phyloP scores from a whole-genome alignment of 1,139 yeast genomes.

The Yamadazyma blattariae region DNA sequence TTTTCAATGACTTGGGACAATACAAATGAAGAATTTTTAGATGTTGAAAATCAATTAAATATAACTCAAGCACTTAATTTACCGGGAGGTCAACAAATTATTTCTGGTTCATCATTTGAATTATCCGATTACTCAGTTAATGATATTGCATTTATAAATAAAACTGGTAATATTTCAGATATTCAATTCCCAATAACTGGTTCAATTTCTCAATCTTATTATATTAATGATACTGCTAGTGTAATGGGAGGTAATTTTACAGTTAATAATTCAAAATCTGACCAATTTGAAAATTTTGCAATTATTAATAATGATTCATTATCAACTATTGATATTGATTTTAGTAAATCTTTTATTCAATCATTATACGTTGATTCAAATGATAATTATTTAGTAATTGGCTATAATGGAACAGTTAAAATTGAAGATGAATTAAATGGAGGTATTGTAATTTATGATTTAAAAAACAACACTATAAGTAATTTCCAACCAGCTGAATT shows the following conservation, averaged over 20 bases:
- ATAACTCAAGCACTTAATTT: constrained; percentile 32
- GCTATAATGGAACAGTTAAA: constrained; percentile 47
- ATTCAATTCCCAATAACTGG: constrained; percentile 24
- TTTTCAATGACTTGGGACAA: constrained; percentile 41
- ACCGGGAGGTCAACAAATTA: constrained; percentile 25
- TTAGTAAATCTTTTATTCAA: constrained; percentile 40
- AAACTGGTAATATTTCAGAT: constrained; percentile 21
- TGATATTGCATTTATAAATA: constrained; percentile 30
- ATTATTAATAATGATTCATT: constrained; percentile 37
- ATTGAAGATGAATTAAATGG: constrained; percentile 24
- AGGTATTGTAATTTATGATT: constrained; percentile 54
- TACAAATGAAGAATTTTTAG: constrained; percentile 31
- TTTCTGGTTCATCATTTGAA: constrained; percentile 40
- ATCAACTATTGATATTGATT: constrained; percentile 26
- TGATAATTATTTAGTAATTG: constrained; percentile 42
- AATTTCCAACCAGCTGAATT: constrained; percentile 49
- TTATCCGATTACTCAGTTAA: constrained; percentile 30
- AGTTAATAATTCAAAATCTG: constrained; percentile 18
- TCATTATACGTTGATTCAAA: constrained; percentile 40
- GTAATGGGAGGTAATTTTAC: constrained; percentile 51
- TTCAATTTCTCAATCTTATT: constrained; percentile 35
- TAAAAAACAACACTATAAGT: constrained; percentile 36
- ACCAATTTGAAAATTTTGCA: constrained; percentile 23
- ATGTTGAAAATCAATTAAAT: constrained; percentile 32
- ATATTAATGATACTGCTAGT: constrained; percentile 48